Percentiles rank a stretch among this genome's conserved stretches.
Conservation (phyloP, 2,329 filamentous ascomycete genomes). For the Raffaelea deltoideospora region DNA sequence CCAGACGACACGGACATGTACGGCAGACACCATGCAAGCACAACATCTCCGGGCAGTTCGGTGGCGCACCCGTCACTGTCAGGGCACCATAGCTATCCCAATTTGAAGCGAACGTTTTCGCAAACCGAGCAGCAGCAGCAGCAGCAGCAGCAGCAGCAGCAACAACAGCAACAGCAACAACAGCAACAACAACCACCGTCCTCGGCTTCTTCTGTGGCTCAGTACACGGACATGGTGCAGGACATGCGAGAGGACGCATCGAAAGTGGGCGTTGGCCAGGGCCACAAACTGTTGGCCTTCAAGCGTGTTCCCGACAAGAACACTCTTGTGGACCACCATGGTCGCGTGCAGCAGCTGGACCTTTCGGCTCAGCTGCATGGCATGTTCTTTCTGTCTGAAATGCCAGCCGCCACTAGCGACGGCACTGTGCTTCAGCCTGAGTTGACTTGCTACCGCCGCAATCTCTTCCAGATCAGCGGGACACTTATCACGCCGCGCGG, state of each 20-base stretch:
- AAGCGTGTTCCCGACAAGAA: slow-evolving; percentile 42
- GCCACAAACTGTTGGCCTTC: slow-evolving; percentile 46
- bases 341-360: slow-evolving; percentile 45
- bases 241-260: slow-evolving; percentile 43
- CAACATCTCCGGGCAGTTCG: slow-evolving; percentile 1
- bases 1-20: slow-evolving; percentile 40
- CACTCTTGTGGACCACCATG: slow-evolving; percentile 44
- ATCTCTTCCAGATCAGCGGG: slow-evolving; percentile 91
- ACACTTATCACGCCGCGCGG: slow-evolving; percentile 68
- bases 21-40: slow-evolving; percentile 26
- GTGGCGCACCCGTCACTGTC: slow-evolving; percentile 24
- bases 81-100: slow-evolving; percentile 37
- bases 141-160: slow-evolving; percentile 3
- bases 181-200: slow-evolving; percentile 2
- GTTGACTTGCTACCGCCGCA: slow-evolving; percentile 87
- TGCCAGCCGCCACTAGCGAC: slow-evolving; percentile 47
- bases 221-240: slow-evolving; percentile 46
- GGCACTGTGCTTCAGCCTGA: slow-evolving; percentile 54
- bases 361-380: slow-evolving; percentile 63
- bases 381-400: slow-evolving; percentile 80
- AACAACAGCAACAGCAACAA: slow-evolving; percentile 1
- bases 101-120: slow-evolving; percentile 41
- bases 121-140: slow-evolving; percentile 28
- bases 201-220: too few species aligned
- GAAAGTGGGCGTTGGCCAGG: slow-evolving; percentile 41